Percentiles rank a stretch among this genome's conserved stretches.
Conservation (phyloP, 352 stramenopile species). For the Phytophthora quininea region DNA sequence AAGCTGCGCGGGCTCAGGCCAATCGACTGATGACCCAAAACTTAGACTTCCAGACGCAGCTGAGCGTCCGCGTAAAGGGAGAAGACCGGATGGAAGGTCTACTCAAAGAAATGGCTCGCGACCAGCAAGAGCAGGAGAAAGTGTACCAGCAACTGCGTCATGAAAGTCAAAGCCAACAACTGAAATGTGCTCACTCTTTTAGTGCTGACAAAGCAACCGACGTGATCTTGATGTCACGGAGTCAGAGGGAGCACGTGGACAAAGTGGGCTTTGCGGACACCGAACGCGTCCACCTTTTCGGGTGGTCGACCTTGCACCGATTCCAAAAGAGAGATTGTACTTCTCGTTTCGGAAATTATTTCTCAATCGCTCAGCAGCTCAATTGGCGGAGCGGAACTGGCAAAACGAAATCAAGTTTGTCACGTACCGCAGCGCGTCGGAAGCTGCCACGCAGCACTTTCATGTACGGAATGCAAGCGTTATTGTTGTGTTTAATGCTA, state of each 20-base stretch:
- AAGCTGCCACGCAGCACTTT: slow-evolving; percentile 45
- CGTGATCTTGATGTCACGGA: slow-evolving; percentile 48
- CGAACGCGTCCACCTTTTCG: slow-evolving; percentile 46
- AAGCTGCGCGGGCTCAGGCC: slow-evolving; percentile 38
- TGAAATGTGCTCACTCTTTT: slow-evolving; percentile 3
- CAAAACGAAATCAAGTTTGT: slow-evolving; percentile 46
- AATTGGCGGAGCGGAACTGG: slow-evolving; percentile 54
- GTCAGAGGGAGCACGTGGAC: slow-evolving; percentile 40
- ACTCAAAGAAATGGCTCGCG: slow-evolving; percentile 47
- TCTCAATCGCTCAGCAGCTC: slow-evolving; percentile 33
- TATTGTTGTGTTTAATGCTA: background rate
- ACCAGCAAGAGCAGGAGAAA: slow-evolving; percentile 32
- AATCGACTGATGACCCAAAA: slow-evolving; percentile 53
- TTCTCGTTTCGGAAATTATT: slow-evolving; percentile 60
- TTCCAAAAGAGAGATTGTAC: slow-evolving; percentile 46
- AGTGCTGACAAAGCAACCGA: slow-evolving; percentile 39
- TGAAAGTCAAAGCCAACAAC: slow-evolving; percentile 10
- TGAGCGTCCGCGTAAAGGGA: slow-evolving; percentile 52
- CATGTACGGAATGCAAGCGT: slow-evolving; percentile 18
- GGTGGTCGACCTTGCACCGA: slow-evolving; percentile 49
- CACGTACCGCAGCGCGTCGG: slow-evolving; percentile 42
- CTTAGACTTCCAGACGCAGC: slow-evolving; percentile 47
- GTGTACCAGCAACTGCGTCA: slow-evolving; percentile 31
- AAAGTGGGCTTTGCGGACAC: slow-evolving; percentile 39
- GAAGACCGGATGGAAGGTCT: slow-evolving; percentile 66